Base-by-base conservation (phyloP, 139 green algal species). In the Chlamydomonas incerta region DNA sequence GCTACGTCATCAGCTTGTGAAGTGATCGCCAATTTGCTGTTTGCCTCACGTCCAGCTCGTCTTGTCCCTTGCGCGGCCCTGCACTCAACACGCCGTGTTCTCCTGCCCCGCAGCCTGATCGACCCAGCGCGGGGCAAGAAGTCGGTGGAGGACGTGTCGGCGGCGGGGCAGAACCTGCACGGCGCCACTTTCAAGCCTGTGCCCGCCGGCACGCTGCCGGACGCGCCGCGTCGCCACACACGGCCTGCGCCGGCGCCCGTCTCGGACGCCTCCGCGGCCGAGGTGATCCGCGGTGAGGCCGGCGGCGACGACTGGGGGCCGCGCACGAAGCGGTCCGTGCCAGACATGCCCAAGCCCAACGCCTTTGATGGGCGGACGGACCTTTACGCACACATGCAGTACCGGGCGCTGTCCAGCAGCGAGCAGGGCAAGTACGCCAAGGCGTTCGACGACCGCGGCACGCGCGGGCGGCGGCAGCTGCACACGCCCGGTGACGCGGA, bases 301-400 rank as follows among this genome's bases (percentile, higher is more conserved):
- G 26, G 35, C 58, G 72, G 13, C 47, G 80, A 90, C 47, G 83
- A 88, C 50, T 73, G 47, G 26, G 74, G 73, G 4, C 63, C 47
- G 10, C 60, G 34, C 1, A 66, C 47, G 10, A 55, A 41, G 29
- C 71, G 72, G 63, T 2, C 47, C 46, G 67, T 72, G 29, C 72
- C 74, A 0, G 73, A 79, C 6, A 34, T 71, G 50, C 80, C 67
- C 26, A n/a, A 50, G 3, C 80, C 68, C 68, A 70, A 72, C 68
- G 47, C 23, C 13, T 86, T 63, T 14, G 80, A 80, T 33, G 68
- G 68, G 17, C 50, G 68, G n/a, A 24, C 15, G 31, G 72, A 91
- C 72, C 33, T 91, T 35, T 91, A 91, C 55, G 63, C 52, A 0
- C 83, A 89, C 73, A 87, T 91, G 79, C 79, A 35, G 31, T 91